Conservation (phyloP, 2,329 filamentous ascomycete species). For the Claviceps maximensis region DNA sequence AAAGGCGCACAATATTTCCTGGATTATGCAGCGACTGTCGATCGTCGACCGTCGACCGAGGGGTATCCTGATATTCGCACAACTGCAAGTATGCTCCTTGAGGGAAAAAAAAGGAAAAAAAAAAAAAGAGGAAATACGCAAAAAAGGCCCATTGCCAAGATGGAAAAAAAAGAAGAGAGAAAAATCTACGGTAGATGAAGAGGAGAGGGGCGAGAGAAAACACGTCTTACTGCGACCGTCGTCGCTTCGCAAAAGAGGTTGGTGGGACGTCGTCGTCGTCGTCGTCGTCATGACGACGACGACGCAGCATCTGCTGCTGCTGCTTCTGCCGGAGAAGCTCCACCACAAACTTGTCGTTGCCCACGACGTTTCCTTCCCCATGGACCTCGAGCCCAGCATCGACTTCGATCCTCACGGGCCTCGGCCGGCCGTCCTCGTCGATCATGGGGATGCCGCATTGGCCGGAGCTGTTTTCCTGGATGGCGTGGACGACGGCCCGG, state of each 20-base stretch:
- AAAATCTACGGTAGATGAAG: neutral
- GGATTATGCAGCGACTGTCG: no score
- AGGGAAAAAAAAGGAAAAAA: neutral
- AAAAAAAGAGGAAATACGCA: neutral
- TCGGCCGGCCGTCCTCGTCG: constrained; percentile 28
- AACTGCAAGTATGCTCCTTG: neutral
- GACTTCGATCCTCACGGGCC: constrained; percentile 29
- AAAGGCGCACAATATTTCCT: no score
- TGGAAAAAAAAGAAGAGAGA: neutral
- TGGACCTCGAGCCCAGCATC: constrained; percentile 32
- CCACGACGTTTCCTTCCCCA: constrained; percentile 31
- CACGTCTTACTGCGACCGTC: constrained; percentile 1
- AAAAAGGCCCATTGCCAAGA: neutral
- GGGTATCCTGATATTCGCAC: no score
- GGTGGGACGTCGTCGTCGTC: constrained; percentile 7
- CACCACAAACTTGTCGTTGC: constrained; percentile 17
- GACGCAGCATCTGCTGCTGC: constrained; percentile 3
- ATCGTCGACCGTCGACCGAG: no score
- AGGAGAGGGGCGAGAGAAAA: neutral
- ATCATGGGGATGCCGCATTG: constrained; percentile 31
- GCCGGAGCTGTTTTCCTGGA: constrained; percentile 28
- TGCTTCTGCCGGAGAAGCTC: constrained; percentile 12
- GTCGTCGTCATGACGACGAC: constrained; percentile 6
- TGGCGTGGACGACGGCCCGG: constrained; percentile 28
- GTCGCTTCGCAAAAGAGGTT: neutral